Evolutionary conservation across 148 eudicot species (phyloP).

Genomic region (Polygonum maritimum): DNA sequence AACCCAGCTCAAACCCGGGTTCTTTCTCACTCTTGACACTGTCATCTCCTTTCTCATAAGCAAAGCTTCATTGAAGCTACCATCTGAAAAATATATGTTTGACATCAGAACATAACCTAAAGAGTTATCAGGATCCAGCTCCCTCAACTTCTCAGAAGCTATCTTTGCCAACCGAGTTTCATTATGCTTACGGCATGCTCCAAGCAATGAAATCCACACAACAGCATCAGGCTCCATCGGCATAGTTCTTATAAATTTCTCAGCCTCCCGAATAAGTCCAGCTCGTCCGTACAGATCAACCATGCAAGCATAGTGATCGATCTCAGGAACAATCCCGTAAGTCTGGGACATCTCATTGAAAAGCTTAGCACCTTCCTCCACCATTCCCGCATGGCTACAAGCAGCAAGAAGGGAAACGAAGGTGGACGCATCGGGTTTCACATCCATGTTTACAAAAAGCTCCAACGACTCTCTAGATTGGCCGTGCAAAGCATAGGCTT

Average conservation of each 20-base stretch:
- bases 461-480: slow-evolving; percentile 26
- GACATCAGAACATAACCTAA: slow-evolving; percentile 42
- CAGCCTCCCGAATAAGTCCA: slow-evolving; percentile 34
- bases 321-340: slow-evolving; percentile 35
- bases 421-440: slow-evolving; percentile 37
- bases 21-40: slow-evolving; percentile 30
- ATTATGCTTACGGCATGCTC: slow-evolving; percentile 43
- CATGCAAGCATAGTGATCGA: slow-evolving; percentile 52
- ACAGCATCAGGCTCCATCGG: slow-evolving; percentile 51
- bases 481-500: slow-evolving; percentile 48
- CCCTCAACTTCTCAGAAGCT: slow-evolving; percentile 31
- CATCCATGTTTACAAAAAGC: slow-evolving; percentile 30
- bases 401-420: slow-evolving; percentile 51
- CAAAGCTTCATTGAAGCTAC: slow-evolving; percentile 33
- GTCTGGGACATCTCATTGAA: slow-evolving; percentile 28
- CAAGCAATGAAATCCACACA: slow-evolving; percentile 49
- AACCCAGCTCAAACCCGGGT: slow-evolving; percentile 50
- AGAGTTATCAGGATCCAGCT: slow-evolving; percentile 42
- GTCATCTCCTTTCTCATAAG: slow-evolving; percentile 35
- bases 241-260: slow-evolving; percentile 30
- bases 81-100: slow-evolving; percentile 29
- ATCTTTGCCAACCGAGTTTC: slow-evolving; percentile 27
- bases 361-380: slow-evolving; percentile 33
- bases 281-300: slow-evolving; percentile 49
- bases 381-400: slow-evolving; percentile 54